Percentiles rank a stretch among this genome's conserved stretches.
These are phyloP conservation scores for Neodidymelliopsis sp. DNA, from an alignment of 2,329 filamentous ascomycete species.

Conservation along the genomic window DNA sequence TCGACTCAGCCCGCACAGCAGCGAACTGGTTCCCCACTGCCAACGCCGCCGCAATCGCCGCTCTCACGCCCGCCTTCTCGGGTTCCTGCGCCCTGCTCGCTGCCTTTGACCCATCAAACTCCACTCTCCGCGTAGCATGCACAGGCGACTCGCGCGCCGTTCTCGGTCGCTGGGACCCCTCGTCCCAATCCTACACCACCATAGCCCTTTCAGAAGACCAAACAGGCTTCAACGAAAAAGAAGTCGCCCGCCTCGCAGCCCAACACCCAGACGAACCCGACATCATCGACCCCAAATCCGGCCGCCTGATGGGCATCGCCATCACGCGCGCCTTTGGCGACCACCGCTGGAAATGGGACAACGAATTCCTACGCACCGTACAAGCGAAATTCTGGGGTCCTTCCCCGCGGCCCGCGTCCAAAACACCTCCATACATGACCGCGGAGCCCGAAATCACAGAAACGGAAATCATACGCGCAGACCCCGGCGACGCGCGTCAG, in stretches of 20 bases:
- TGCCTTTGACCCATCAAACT: slow-evolving; percentile 64
- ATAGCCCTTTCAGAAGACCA: slow-evolving; percentile 69
- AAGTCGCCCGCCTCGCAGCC: slow-evolving; percentile 61
- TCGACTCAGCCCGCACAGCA: slow-evolving; percentile 47
- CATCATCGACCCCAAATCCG: slow-evolving; percentile 61
- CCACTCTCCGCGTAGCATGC: slow-evolving; percentile 68
- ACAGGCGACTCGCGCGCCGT: slow-evolving; percentile 74
- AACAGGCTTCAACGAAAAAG: slow-evolving; percentile 67
- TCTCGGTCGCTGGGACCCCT: slow-evolving; percentile 60
- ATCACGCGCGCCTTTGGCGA: slow-evolving; percentile 75
- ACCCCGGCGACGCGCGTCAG: slow-evolving; percentile 30
- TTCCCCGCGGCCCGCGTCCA: slow-evolving; percentile 52
- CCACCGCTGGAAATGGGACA: slow-evolving; percentile 71
- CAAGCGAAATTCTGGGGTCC: slow-evolving; percentile 60
- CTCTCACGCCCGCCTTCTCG: slow-evolving; percentile 51
- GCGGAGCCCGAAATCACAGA: slow-evolving; percentile 71
- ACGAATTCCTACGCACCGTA: slow-evolving; percentile 56
- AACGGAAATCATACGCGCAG: slow-evolving; percentile 57
- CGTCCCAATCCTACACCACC: slow-evolving; percentile 57
- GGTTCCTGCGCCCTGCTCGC: slow-evolving; percentile 72
- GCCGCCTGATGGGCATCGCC: slow-evolving; percentile 67
- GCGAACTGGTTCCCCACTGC: slow-evolving; percentile 50
- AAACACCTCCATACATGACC: slow-evolving; percentile 72
- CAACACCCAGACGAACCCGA: slow-evolving; percentile 70
- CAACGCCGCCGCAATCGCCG: slow-evolving; percentile 34